Evolutionary conservation across 805 yeast species (phyloP), one percentile per base, ranked within the genome.

Genomic region (Millerozyma miso): DNA sequence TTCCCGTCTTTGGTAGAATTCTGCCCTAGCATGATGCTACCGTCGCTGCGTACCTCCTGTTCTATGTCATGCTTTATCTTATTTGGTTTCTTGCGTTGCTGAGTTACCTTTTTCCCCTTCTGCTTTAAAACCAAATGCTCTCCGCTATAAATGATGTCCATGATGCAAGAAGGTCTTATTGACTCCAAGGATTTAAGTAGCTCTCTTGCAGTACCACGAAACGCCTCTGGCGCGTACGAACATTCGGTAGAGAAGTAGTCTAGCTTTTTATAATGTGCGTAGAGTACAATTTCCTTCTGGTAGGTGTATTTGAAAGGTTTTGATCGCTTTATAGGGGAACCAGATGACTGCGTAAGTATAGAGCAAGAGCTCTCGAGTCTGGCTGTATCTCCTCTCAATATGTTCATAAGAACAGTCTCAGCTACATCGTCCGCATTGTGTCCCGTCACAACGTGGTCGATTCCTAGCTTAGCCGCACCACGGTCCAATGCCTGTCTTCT

Each of bases 371-470:
- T 81, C 57, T 88, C 98, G 42, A 93, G 69, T 49, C 99, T 74
- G 18, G 96, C 95, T 4, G 89, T 84, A 59, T 93, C 99, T n/a
- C 99, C 99, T 53, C 99, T 74, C 20, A 93, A 67, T 35, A 93
- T 65, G 62, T 93, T 93, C 98, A 93, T 91, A 42, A 93, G 65
- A 3, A 93, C 96, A 0, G 99, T 93, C 57, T 93, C 99, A 1
- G 99, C 99, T 88, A 93, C 86, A 65, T 93, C 99, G 62, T 93
- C 99, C 0, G 99, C 99, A 62, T 93, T 93, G 64, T 93, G 99
- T 2, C 99, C 99, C 0, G 99, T 93, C 1, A 93, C 95, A 26
- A 93, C 93, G 63, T 93, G 99, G 41, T 76, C 73, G 40, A 93
- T 89, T 0, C 83, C 88, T 18, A 91, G 65, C 57, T 83, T 85